These are phyloP conservation scores for Chaetomium olivaceum DNA, from an alignment of 2,329 filamentous ascomycete genomes.

Conservation along the genomic window DNA sequence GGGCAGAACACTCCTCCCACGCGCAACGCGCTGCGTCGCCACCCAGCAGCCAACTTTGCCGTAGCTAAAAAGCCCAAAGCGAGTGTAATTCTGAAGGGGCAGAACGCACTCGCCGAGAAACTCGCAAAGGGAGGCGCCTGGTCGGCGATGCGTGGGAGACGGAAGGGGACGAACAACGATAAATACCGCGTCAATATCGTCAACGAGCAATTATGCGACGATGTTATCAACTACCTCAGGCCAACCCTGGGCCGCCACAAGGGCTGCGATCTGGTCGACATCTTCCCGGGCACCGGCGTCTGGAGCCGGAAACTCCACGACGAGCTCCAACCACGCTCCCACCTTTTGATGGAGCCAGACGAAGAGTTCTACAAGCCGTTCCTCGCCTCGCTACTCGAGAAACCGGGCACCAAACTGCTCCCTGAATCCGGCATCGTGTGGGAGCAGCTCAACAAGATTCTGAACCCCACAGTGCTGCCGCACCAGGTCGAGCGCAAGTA, in stretches of 20 bases:
- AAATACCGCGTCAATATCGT: constrained; percentile 50
- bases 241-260: constrained; percentile 67
- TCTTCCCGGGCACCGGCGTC: constrained; percentile 77
- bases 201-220: constrained; percentile 59
- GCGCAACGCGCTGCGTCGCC: constrained; percentile 10
- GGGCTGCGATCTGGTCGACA: constrained; percentile 82
- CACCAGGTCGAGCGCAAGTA: constrained; percentile 51
- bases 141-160: constrained; percentile 5
- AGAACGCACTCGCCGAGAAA: constrained; percentile 24
- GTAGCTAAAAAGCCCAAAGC: neutral
- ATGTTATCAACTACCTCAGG: constrained; percentile 69
- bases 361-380: constrained; percentile 58
- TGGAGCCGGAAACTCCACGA: constrained; percentile 79
- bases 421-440: constrained; percentile 61
- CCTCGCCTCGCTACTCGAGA: constrained; percentile 58
- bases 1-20: constrained; percentile 7
- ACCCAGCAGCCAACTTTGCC: neutral
- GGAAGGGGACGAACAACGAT: constrained; percentile 10
- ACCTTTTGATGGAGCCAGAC: constrained; percentile 80
- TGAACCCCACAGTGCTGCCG: constrained; percentile 53
- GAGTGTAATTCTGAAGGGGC: neutral
- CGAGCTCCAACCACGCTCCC: constrained; percentile 72
- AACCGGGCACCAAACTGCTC: constrained; percentile 52
- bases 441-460: constrained; percentile 57
- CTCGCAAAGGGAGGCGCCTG: constrained; percentile 30